These are phyloP conservation scores for Adansonia rubrostipa DNA, from an alignment of 441 rosid species.

Conservation along the genomic window DNA sequence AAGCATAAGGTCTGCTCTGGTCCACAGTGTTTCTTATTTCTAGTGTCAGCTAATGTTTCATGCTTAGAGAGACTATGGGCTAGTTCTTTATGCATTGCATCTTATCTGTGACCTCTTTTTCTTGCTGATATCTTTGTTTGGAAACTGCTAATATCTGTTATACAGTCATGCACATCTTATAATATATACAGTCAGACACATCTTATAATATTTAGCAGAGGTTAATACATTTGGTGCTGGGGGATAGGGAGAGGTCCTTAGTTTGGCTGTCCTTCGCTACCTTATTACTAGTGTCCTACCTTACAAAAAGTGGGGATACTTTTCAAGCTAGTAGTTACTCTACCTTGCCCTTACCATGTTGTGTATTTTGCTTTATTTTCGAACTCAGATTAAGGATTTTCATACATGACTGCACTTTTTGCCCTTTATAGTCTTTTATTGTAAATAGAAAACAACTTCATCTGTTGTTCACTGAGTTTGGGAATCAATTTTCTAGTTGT, in stretches of 20 bases:
- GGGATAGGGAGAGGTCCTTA: background rate
- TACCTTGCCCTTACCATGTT: background rate
- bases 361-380: background rate
- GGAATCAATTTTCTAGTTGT: background rate
- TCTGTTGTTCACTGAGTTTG: background rate
- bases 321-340: background rate
- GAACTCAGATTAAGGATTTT: background rate
- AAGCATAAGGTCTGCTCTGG: constrained; percentile 69
- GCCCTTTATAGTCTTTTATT: background rate
- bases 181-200: background rate
- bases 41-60: background rate
- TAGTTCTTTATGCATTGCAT: background rate
- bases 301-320: background rate
- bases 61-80: background rate
- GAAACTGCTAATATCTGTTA: constrained; percentile 3
- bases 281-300: background rate
- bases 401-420: background rate
- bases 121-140: background rate
- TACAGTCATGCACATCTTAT: background rate
- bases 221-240: background rate
- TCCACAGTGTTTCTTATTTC: background rate
- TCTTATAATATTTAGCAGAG: constrained; percentile 9
- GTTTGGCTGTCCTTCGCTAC: background rate
- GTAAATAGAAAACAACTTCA: background rate
- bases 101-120: background rate